Base-by-base conservation (phyloP, 345 rosid species). In the Stellera chamaejasme region DNA sequence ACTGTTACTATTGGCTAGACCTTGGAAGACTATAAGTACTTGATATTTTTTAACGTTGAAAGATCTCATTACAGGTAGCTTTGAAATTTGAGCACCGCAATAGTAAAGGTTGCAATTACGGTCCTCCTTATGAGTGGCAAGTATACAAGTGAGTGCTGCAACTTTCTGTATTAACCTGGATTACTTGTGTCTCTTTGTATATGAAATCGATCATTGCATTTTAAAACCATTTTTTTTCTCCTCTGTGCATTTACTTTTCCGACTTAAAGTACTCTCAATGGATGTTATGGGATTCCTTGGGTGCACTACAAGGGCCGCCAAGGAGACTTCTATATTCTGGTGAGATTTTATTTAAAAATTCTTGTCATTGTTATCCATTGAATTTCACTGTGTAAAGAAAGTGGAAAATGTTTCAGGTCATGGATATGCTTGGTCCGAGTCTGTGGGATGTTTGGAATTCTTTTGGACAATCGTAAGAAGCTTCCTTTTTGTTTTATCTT, bases 371-470 rank as follows among this genome's bases (percentile, higher is more conserved):
- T 41, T 19, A 27, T 39, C 60, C 23, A 9, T 12, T 50, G 43
- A 25, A 27, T 15, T 55, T 27, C 43, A 56, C 8, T 52, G 23
- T 55, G 32, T 48, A 19, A 50, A 51, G 50, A 32, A 2, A n/a
- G 15, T 36, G 54, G 51, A 62, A 60, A 61, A 61, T 48, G 54
- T 76, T 75, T 71, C 76, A 93, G 99, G 96, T 87, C 54, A 93
- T 93, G 99, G 99, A 93, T 75, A 87, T 89, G 71, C 86, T 93
- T 61, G 99, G 97, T 39, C 99, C 97, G 42, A 93, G 99, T 71
- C 82, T 89, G 36, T 93, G 99, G 97, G 99, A 93, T 76, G 88
- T 93, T 45, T 93, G 99, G 99, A 93, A 85, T 65, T 75, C 86
- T 49, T 58, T 68, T 32, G 84, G 83, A 53, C 93, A 85, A 66